phyloP scores from a whole-genome alignment of 257 asterid species.

The Salvia hispanica region DNA sequence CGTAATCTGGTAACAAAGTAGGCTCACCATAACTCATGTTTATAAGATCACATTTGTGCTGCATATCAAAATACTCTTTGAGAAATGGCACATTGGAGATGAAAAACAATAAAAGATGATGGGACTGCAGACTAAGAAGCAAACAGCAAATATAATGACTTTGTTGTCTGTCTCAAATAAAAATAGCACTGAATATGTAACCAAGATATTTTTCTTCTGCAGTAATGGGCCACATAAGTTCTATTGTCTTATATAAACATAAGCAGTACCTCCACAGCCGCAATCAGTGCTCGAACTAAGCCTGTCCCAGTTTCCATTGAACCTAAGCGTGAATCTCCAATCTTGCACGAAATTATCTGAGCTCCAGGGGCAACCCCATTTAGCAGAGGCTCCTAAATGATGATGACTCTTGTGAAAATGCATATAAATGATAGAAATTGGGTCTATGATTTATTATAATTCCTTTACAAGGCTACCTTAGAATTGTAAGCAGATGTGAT shows the following conservation, averaged over 20 bases:
- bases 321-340: conserved; percentile 95
- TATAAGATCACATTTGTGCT: conserved; percentile 97
- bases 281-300: conserved; percentile 89
- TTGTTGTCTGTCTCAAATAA: not conserved
- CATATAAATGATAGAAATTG: conserved; percentile 10
- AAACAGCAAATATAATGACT: conserved; percentile 11
- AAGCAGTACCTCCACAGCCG: conserved; percentile 78
- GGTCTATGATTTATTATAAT: conserved; percentile 23
- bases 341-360: conserved; percentile 90
- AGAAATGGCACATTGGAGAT: conserved; percentile 19
- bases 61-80: conserved; percentile 33
- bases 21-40: conserved; percentile 98
- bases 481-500: conserved; percentile 91
- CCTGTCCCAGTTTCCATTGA: conserved; percentile 99
- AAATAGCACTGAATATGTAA: conserved; percentile 1
- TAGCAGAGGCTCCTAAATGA: conserved; percentile 80
- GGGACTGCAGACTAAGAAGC: conserved; percentile 8
- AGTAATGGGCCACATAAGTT: conserved; percentile 1
- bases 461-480: conserved; percentile 51
- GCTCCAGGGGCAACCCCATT: conserved; percentile 99
- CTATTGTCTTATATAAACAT: conserved; percentile 22
- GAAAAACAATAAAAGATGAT: not conserved
- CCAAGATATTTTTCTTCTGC: conserved; percentile 7
- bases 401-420: conserved; percentile 28
- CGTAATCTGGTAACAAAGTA: conserved; percentile 90